Base-by-base conservation (phyloP, 2,329 filamentous ascomycete genomes). In the Dactylellina cionopaga region DNA sequence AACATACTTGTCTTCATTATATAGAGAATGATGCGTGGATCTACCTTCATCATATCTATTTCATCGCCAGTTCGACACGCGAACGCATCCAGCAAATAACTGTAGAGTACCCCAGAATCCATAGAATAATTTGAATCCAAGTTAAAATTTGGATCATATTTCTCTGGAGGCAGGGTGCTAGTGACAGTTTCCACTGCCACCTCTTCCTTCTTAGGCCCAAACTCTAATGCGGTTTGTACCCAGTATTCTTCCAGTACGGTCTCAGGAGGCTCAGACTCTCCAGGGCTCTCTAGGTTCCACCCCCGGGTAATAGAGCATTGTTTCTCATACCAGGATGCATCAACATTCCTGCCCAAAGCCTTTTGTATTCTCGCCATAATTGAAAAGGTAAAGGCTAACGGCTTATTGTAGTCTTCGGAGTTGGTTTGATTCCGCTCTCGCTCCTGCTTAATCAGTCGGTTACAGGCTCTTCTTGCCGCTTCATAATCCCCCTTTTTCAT, bases 361-460 rank as follows among this genome's bases (percentile, higher is more conserved):
- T 27, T 24, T 29, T 41, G 37, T 41, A 56, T 39, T 19, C 13
- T 43, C 11, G 51, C 17, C 51, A 56, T 56, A 13, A 56, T 5
- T 7, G 25, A 19, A 9, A 56, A 39, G 7, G 33, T 13, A 5
- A 56, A 31, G 2, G 17, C 33, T 1, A n/a, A n/a, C n/a, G n/a
- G n/a, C n/a, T n/a, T n/a, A n/a, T n/a, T n/a, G n/a, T n/a, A n/a
- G n/a, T n/a, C n/a, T n/a, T n/a, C n/a, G n/a, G n/a, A n/a, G 2
- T 11, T 31, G 13, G 3, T 15, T 2, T 19, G n/a, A n/a, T n/a
- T n/a, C n/a, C n/a, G n/a, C 25, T 15, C 22, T 27, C 19, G 17
- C 13, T 31, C n/a, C n/a, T 56, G 33, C 17, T 56, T 56, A 10
- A 56, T 56, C 15, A 56, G 51, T 11, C 51, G 31, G 19, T 41